Percentiles rank a stretch among this genome's conserved stretches.
Conservation (phyloP, 1,284 basidiomycete species). For the Neonothopanus nambi region DNA sequence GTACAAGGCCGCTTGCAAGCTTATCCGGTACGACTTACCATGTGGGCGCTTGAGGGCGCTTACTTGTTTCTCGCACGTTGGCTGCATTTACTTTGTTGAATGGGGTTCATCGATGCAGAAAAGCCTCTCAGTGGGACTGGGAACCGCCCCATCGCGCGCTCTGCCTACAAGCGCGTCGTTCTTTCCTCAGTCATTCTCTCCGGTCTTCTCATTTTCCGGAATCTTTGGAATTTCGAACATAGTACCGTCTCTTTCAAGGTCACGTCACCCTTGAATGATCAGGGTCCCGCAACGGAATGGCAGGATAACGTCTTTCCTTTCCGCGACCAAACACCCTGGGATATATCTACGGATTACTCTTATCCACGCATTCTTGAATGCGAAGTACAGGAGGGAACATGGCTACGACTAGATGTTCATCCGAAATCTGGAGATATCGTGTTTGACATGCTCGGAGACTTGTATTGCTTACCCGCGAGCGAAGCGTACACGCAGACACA, state of each 20-base stretch:
- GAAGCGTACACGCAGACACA: slow-evolving; percentile 20
- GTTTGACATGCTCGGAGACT: slow-evolving; percentile 73
- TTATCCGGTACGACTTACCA: too few relatives aligned
- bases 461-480: slow-evolving; percentile 64
- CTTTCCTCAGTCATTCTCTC: background rate
- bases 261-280: background rate
- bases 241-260: background rate
- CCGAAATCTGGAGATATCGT: slow-evolving; percentile 67
- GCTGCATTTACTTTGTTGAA: background rate
- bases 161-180: background rate
- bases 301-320: slow-evolving; percentile 65
- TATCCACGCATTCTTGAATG: slow-evolving; percentile 64
- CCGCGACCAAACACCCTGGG: slow-evolving; percentile 65
- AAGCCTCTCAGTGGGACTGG: background rate
- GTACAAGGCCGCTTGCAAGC: too few relatives aligned
- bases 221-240: background rate
- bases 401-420: slow-evolving; percentile 71
- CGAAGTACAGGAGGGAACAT: slow-evolving; percentile 70
- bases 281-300: slow-evolving; percentile 41
- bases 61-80: background rate
- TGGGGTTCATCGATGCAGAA: background rate
- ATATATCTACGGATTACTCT: slow-evolving; percentile 77
- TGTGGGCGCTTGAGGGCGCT: too few relatives aligned
- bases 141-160: background rate
- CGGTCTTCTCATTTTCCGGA: background rate